These are phyloP conservation scores for Neoscytalidium dimidiatum DNA, from an alignment of 2,329 filamentous ascomycete species.

Conservation along the genomic window DNA sequence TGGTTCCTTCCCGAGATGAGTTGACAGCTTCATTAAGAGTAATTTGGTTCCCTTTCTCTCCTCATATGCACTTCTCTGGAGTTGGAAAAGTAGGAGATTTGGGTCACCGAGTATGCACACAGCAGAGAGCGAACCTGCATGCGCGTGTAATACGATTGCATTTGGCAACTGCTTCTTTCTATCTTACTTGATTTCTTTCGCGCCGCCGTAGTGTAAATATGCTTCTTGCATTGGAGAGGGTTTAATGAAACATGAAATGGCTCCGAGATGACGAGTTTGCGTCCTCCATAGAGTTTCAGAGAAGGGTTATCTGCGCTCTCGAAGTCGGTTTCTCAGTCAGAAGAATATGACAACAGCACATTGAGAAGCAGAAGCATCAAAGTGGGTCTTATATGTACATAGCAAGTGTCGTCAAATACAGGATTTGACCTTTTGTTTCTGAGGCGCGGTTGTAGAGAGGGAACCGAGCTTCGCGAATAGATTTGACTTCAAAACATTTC, in stretches of 20 bases:
- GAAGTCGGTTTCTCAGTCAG: too few relatives aligned
- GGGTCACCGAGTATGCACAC: not conserved
- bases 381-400: too few relatives aligned
- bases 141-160: not conserved
- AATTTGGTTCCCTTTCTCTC: not conserved
- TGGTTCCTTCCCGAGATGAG: not conserved
- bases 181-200: not conserved
- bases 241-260: not conserved
- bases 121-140: not conserved
- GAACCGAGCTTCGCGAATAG: too few relatives aligned
- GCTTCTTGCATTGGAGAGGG: not conserved
- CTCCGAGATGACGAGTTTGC: not conserved
- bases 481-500: too few relatives aligned
- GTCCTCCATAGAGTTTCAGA: too few relatives aligned
- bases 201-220: not conserved
- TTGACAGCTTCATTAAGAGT: not conserved
- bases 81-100: not conserved
- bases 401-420: too few relatives aligned
- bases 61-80: slow-evolving; percentile 12
- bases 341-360: too few relatives aligned
- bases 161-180: not conserved
- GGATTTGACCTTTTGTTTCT: too few relatives aligned
- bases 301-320: too few relatives aligned
- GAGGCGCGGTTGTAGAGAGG: too few relatives aligned
- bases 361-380: too few relatives aligned